These are phyloP conservation scores for Phytophthora sp. DNA, from an alignment of 352 stramenopile species.

Conservation along the genomic window DNA sequence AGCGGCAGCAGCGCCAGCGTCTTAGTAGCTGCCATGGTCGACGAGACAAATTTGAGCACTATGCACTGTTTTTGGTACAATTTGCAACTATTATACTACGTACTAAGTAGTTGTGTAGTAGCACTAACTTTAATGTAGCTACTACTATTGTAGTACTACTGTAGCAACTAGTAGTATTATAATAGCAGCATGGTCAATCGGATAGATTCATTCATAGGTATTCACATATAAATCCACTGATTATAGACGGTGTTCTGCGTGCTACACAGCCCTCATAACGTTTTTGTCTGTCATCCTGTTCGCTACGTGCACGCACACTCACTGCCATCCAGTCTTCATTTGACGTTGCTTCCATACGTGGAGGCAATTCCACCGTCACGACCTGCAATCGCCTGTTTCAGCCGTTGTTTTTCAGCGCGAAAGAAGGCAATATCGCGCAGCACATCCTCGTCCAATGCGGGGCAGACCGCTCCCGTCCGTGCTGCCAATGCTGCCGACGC, in stretches of 20 bases:
- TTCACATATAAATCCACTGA: slow-evolving; percentile 22
- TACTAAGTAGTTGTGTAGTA: no score
- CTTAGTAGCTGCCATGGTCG: slow-evolving; percentile 37
- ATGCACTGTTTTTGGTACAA: slow-evolving; percentile 23
- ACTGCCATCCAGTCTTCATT: slow-evolving; percentile 20
- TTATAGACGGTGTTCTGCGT: neutral
- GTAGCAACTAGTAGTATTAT: neutral
- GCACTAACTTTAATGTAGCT: no score
- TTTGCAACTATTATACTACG: slow-evolving; percentile 32
- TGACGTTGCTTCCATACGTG: neutral
- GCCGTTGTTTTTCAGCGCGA: slow-evolving; percentile 43
- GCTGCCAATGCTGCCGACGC: slow-evolving; percentile 34
- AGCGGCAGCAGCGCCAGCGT: slow-evolving; percentile 69
- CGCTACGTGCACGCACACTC: neutral
- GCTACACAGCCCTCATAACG: neutral
- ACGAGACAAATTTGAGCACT: slow-evolving; percentile 3
- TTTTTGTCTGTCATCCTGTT: slow-evolving; percentile 6
- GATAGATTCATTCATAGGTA: slow-evolving; percentile 18
- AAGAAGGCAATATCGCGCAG: slow-evolving; percentile 57
- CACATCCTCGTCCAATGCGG: slow-evolving; percentile 38
- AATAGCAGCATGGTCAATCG: neutral
- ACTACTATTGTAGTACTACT: no score
- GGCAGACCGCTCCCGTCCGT: slow-evolving; percentile 22
- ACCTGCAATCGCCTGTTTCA: slow-evolving; percentile 41
- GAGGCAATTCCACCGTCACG: slow-evolving; percentile 16